Base-by-base conservation (phyloP, 2,329 filamentous ascomycete species). In the Xylaria sp. region DNA sequence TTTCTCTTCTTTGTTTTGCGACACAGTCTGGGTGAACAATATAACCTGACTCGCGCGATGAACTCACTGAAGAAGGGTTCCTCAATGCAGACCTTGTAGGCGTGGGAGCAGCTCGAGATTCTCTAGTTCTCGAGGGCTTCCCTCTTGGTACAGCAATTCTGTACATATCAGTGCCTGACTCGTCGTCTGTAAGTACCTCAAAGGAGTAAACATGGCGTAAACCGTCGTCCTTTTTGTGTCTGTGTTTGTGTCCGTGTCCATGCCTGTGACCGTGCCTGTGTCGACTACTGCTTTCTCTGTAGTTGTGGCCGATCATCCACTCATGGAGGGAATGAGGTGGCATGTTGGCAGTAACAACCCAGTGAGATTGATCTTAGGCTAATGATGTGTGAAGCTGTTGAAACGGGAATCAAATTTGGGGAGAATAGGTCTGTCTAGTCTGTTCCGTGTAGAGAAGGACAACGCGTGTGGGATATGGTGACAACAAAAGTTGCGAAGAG, bases 151-250 rank as follows among this genome's bases (percentile, higher is more conserved):
- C 83, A 1, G 80, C 82, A 38, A 86, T 71, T 17, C 73, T 77
- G 56, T 85, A 71, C 2, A 77, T 80, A 55, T 86, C 83, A 25
- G 78, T 75, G 7, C 80, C 78, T n/a, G 77, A 78, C 58, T 84
- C 82, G 45, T 85, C 83, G 63, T 86, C 83, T 11, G 83, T 84
- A 14, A 78, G 73, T 74, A 80, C 80, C 65, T 82, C 79, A 53
- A 80, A 75, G 42, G 80, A 55, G 21, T 70, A 66, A 4, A 73
- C 63, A 5, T 38, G 59, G 7, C 71, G 70, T 38, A 56, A 59
- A 28, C 49, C 33, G 7, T 40, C 65, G 2, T 38, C 3, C 33
- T 49, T 35, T 8, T 40, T 66, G 2, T 43, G 4, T 43, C 50
- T 54, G n/a, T n/a, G n/a, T 14, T 51, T 63, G 21, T 50, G 47